Base-by-base conservation (phyloP, 257 asterid species). In the Lavandula angustifolia region DNA sequence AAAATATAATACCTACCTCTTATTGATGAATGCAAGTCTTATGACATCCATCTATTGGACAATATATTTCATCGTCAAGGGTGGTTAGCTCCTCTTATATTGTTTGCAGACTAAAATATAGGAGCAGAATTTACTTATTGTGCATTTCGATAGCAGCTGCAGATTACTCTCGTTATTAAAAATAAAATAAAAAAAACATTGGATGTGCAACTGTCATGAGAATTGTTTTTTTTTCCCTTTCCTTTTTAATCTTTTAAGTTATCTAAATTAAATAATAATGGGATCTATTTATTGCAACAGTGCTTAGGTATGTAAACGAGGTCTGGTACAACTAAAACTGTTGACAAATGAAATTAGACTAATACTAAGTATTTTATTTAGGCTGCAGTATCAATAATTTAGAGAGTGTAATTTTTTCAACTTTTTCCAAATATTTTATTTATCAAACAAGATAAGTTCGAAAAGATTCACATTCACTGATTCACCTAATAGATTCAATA, bases 301-400 rank as follows among this genome's bases (percentile, higher is more conserved):
- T 43, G 72, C 72, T 68, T 68, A 57, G 63, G 68, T 56, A 74
- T 31, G 46, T 53, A 32, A 68, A 54, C 52, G 9, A 68, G 16
- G 38, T 57, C 59, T 13, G 60, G 69, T 60, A 58, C 54, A 70
- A 65, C 76, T 53, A 60, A 64, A 64, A 52, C 66, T 53, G 66
- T 70, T 75, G 73, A 66, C 48, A 43, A 34, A 14, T 70, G 44
- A 41, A 60, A 44, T 53, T 40, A 40, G 51, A 29, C 50, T 44
- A 35, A 4, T 16, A 9, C 1, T 43, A 1, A 47, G 13, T 43
- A 8, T 48, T 57, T 46, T 38, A 32, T 44, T 27, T 9, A 32
- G 5, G 55, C 33, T 43, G 49, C 33, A 9, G n/a, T n/a, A 9
- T 57, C 2, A 9, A 57, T 57, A 57, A 35, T 56, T n/a, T 14